phyloP scores from a whole-genome alignment of 2,329 filamentous ascomycete genomes.

The Lachnellula suecica region DNA sequence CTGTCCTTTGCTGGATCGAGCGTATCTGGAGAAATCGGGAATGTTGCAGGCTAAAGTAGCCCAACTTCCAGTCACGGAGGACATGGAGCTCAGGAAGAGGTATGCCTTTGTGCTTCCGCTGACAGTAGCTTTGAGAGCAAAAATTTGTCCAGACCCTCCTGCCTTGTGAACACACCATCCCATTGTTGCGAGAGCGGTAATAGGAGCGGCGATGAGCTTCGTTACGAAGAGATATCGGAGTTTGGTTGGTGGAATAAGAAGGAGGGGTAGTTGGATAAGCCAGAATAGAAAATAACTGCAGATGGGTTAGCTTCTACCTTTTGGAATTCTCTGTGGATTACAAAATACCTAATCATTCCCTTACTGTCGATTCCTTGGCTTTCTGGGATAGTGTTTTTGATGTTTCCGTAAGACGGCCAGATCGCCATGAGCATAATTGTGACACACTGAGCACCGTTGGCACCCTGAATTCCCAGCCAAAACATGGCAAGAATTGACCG shows the following conservation, averaged over 20 bases:
- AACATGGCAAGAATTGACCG: conserved; percentile 47
- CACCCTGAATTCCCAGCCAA: conserved; percentile 66
- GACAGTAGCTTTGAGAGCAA: conserved; percentile 24
- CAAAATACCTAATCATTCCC: conserved; percentile 48
- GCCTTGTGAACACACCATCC: conserved; percentile 61
- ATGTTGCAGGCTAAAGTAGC: conserved; percentile 36
- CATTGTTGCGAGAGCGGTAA: conserved; percentile 61
- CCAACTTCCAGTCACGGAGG: conserved; percentile 31
- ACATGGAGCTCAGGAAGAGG: conserved; percentile 30
- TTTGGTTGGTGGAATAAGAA: conserved; percentile 49
- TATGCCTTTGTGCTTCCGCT: conserved; percentile 27
- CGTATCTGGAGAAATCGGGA: conserved; percentile 35
- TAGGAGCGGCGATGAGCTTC: conserved; percentile 51
- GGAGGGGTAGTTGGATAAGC: conserved; percentile 36
- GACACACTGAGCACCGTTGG: conserved; percentile 56
- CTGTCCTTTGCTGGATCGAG: conserved; percentile 26
- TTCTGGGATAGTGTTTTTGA: conserved; percentile 51
- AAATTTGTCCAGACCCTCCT: conserved; percentile 39
- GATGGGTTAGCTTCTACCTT: no score
- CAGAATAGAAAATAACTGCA: conserved; percentile 50
- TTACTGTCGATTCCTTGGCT: conserved; percentile 52
- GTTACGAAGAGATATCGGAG: conserved; percentile 52
- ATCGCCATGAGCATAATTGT: conserved; percentile 44
- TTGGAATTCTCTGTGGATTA: no score
- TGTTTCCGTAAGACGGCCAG: conserved; percentile 54